A percentile compares a stretch with the other conserved stretches of the same genome.
Conservation (phyloP, 2,329 filamentous ascomycete species). For the Botrytis squamosa region DNA sequence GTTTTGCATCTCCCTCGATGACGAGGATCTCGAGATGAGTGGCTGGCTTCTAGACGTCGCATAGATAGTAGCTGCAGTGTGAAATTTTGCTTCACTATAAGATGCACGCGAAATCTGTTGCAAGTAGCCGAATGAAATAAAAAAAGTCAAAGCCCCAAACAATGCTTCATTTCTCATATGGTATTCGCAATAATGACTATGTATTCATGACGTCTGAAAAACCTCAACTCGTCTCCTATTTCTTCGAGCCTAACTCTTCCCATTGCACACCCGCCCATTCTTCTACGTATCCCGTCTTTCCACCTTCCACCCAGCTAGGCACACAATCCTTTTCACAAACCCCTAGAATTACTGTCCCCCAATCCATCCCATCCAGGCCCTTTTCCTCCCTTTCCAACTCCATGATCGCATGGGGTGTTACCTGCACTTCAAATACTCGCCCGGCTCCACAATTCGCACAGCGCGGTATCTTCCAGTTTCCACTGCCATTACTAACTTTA, state of each 20-base stretch:
- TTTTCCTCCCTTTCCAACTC: constrained; percentile 78
- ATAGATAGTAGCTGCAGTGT: constrained; percentile 13
- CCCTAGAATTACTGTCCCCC: constrained; percentile 87
- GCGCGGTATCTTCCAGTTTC: constrained; percentile 58
- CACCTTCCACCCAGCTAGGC: constrained; percentile 54
- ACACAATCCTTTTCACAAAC: constrained; percentile 81
- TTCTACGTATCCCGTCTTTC: constrained; percentile 73
- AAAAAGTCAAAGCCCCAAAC: constrained; percentile 13
- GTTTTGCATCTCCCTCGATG: constrained; percentile 13
- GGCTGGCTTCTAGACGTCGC: constrained; percentile 15
- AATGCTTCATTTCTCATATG: constrained; percentile 10
- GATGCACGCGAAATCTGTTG: constrained; percentile 9
- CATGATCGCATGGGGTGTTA: constrained; percentile 86
- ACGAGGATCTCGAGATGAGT: constrained; percentile 12
- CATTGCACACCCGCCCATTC: constrained; percentile 99
- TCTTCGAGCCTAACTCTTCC: constrained; percentile 64
- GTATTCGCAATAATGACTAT: constrained; percentile 11
- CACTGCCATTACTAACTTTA: constrained; percentile 25
- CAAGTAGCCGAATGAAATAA: constrained; percentile 4
- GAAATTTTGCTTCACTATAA: background rate
- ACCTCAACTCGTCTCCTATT: constrained; percentile 2
- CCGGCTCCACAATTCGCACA: constrained; percentile 74
- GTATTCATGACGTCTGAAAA: background rate
- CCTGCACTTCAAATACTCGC: constrained; percentile 86
- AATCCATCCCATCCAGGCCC: constrained; percentile 87